Evolutionary conservation across 176 grass and related monocot species (phyloP), one percentile per base, ranked within the genome.

Genomic region (Aegilops sharonensis): DNA sequence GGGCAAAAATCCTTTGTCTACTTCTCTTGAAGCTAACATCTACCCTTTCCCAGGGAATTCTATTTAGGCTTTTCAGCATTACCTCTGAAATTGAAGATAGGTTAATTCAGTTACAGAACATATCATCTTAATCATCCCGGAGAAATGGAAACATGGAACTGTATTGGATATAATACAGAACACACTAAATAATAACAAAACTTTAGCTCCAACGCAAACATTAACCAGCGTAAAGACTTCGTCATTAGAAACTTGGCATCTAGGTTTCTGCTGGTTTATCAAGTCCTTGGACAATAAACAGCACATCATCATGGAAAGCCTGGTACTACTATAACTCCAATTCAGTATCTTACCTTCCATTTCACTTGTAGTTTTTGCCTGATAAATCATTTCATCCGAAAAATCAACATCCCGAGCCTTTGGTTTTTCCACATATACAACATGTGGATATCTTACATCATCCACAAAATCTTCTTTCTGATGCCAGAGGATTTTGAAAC

Each of bases 21-120:
- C 90, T 94, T 89, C 91, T 95, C 57, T 83, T 89, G 87, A 98
- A 98, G 84, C 97, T 94, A 81, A 98, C 92, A 85, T 96, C 91
- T 74, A 98, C 84, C 75, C 97, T 95, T 94, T 98, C 97, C 94
- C 94, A 98, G 13, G 90, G 85, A 90, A 93, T 78, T 91, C 94
- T 92, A 65, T 95, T 96, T 43, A 98, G 83, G 84, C 86, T 80
- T 85, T 86, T 92, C 69, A 94, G 93, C 90, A 96, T 98, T 61
- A 87, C 87, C 60, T 94, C 97, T 98, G 83, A 70, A 92, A 63
- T 79, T 31, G 37, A 78, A 43, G 40, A 42, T 25, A 47, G 12
- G 15, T 64, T 15, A 82, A 70, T 24, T 71, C 72, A 34, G 45
- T 86, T 87, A 87, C 25, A 81, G 14, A 35, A 35, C 24, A 61